Conservation (phyloP, 2,329 filamentous ascomycete genomes). For the Apiospora aurea region DNA sequence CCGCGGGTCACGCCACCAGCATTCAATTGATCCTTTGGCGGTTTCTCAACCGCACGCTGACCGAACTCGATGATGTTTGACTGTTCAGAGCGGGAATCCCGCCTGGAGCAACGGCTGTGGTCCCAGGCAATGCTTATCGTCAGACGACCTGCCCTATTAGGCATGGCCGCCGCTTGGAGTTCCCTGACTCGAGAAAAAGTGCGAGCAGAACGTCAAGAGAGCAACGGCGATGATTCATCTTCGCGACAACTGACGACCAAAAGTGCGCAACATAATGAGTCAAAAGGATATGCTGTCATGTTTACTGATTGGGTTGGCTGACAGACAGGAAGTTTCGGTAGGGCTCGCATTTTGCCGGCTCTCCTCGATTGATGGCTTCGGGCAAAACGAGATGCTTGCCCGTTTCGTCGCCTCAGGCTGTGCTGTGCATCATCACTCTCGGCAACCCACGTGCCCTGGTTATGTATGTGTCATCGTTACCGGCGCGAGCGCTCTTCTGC, state of each 20-base stretch:
- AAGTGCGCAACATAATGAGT: not conserved
- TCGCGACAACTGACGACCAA: not conserved
- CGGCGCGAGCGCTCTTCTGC: not conserved
- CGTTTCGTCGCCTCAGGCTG: no score
- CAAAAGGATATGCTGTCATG: not conserved
- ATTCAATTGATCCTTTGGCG: not conserved
- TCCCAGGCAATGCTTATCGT: not conserved
- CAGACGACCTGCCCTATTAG: slow-evolving; percentile 14
- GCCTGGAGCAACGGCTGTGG: not conserved
- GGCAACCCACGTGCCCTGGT: not conserved
- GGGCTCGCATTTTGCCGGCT: no score
- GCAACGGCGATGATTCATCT: not conserved
- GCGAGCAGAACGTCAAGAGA: not conserved
- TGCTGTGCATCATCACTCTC: not conserved
- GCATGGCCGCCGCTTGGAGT: not conserved
- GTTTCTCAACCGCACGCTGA: not conserved
- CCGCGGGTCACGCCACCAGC: not conserved
- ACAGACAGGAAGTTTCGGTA: no score
- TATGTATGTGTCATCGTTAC: not conserved
- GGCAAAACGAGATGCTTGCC: not conserved
- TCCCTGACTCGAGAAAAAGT: not conserved
- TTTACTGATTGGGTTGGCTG: not conserved
- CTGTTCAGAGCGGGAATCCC: not conserved
- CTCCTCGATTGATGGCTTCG: no score
- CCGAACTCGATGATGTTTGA: not conserved